Conservation (phyloP, 345 rosid genomes). For the Punica granatum region DNA sequence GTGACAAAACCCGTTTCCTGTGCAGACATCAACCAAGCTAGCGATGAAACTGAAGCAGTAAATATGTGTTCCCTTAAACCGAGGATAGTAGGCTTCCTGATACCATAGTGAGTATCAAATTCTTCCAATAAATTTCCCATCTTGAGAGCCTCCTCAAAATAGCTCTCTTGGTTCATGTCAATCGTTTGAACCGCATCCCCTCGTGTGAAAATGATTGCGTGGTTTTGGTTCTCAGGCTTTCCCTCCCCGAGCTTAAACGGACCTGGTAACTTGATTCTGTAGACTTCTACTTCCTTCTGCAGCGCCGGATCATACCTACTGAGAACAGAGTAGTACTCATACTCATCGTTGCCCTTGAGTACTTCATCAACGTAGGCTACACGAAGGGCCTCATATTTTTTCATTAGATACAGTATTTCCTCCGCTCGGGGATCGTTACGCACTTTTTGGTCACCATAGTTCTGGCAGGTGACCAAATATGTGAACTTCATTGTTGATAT, state of each 20-base stretch:
- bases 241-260: constrained; percentile 95
- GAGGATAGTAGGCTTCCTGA: constrained; percentile 8
- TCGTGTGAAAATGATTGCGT: constrained; percentile 79
- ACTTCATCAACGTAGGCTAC: constrained; percentile 90
- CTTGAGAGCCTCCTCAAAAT: constrained; percentile 92
- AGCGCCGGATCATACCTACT: constrained; percentile 69
- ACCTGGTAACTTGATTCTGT: constrained; percentile 84
- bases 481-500: constrained; percentile 82
- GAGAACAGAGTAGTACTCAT: constrained; percentile 76
- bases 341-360: constrained; percentile 44
- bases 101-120: constrained; percentile 28
- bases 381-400: constrained; percentile 73
- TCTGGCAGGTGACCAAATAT: constrained; percentile 85
- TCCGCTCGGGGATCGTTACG: constrained; percentile 71
- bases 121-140: constrained; percentile 89
- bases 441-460: constrained; percentile 75
- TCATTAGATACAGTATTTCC: constrained; percentile 71
- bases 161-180: constrained; percentile 95
- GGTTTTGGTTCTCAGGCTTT: constrained; percentile 96
- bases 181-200: constrained; percentile 95
- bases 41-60: constrained; percentile 11
- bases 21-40: constrained; percentile 14
- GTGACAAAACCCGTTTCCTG: constrained; percentile 15
- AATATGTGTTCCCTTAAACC: constrained; percentile 16
- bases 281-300: constrained; percentile 76